These are phyloP conservation scores for Monilinia laxa DNA, from an alignment of 2,329 filamentous ascomycete species.

Conservation along the genomic window DNA sequence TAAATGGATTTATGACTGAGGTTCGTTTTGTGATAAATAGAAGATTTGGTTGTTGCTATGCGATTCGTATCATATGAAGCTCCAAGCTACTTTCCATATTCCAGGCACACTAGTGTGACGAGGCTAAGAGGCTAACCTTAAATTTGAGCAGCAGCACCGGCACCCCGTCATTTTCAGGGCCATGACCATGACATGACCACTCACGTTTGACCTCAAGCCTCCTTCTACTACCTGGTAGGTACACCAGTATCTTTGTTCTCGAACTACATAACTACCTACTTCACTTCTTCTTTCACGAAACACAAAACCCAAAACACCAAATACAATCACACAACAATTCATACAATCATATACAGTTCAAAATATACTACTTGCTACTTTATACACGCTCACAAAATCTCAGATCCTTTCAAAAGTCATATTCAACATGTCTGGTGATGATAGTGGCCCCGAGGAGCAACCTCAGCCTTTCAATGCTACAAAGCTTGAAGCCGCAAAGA, in stretches of 20 bases:
- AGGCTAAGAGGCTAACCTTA: constrained; percentile 25
- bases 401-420: constrained; percentile 1
- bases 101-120: constrained; percentile 39
- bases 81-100: constrained; percentile 22
- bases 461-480: constrained; percentile 47
- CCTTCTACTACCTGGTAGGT: background rate
- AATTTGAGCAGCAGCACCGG: background rate
- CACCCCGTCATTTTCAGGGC: constrained; percentile 10
- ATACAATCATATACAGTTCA: background rate
- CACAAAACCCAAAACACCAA: background rate
- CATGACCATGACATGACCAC: background rate
- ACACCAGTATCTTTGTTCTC: constrained; percentile 15
- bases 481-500: constrained; percentile 45
- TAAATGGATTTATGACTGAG: background rate
- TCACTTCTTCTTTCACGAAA: background rate
- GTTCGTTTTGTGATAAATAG: constrained; percentile 7
- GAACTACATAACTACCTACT: background rate
- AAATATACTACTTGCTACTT: background rate
- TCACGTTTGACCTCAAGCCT: no score
- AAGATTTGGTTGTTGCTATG: constrained; percentile 24
- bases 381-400: background rate
- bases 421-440: constrained; percentile 40
- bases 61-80: constrained; percentile 29
- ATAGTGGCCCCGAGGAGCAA: constrained; percentile 38
- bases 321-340: background rate